Evolutionary conservation across 371 early-diverging fungal species (phyloP).

Genomic region (Conidiobolus incongruus): DNA sequence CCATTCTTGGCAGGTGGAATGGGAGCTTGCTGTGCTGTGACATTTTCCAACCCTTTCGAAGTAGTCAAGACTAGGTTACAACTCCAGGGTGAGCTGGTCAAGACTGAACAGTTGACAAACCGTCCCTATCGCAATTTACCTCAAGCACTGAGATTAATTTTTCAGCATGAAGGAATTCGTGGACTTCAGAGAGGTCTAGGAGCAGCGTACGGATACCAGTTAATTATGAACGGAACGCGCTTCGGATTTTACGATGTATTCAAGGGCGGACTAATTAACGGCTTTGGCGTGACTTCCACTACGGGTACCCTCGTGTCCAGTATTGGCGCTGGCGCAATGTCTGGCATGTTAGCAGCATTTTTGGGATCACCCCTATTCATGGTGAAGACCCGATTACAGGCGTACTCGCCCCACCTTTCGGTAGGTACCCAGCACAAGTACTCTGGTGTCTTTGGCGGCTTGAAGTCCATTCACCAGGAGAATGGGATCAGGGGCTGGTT

Average conservation of each 20-base stretch:
- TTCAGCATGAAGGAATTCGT: slow-evolving; percentile 55
- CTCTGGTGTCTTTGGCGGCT: slow-evolving; percentile 32
- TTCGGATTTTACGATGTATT: slow-evolving; percentile 75
- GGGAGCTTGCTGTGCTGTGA: slow-evolving; percentile 79
- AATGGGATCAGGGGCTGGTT: slow-evolving; percentile 60
- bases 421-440: slow-evolving; percentile 86
- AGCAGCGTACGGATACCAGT: slow-evolving; percentile 81
- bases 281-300: slow-evolving; percentile 3
- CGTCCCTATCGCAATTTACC: slow-evolving; percentile 47
- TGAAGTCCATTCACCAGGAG: slow-evolving; percentile 42
- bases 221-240: slow-evolving; percentile 80
- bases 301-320: slow-evolving; percentile 14
- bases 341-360: slow-evolving; percentile 51
- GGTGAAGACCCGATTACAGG: slow-evolving; percentile 89
- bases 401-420: slow-evolving; percentile 40
- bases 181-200: slow-evolving; percentile 80
- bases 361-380: slow-evolving; percentile 76
- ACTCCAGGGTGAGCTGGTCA: slow-evolving; percentile 74
- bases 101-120: slow-evolving; percentile 4
- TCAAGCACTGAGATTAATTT: slow-evolving; percentile 50
- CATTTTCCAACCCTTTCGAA: slow-evolving; percentile 85
- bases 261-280: slow-evolving; percentile 12
- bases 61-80: slow-evolving; percentile 90
- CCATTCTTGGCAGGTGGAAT: slow-evolving; percentile 52
- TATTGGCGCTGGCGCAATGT: slow-evolving; percentile 33